Conservation (phyloP, 1,284 basidiomycete species). For the Fistulina hepatica region DNA sequence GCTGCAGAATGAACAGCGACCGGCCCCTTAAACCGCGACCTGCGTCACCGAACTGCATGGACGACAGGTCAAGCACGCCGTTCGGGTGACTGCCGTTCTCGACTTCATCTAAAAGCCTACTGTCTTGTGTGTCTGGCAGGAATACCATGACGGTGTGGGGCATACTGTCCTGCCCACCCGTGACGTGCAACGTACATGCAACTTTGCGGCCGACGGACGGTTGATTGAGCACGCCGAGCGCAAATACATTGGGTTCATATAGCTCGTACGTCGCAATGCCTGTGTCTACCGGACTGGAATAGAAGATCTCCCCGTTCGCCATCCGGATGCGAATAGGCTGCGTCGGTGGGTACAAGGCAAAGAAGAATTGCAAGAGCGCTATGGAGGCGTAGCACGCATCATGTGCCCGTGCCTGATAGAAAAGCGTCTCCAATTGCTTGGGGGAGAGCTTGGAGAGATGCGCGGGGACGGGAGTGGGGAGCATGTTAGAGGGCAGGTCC, state of each 20-base stretch:
- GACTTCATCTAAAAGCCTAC: too few relatives aligned
- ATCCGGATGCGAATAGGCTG: slow-evolving; percentile 19
- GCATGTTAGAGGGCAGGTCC: slow-evolving; percentile 22
- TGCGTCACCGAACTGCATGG: slow-evolving; percentile 24
- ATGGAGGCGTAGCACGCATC: slow-evolving; percentile 21
- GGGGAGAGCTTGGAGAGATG: slow-evolving; percentile 12
- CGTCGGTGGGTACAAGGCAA: slow-evolving; percentile 18
- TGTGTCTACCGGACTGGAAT: too few relatives aligned
- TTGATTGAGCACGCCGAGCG: too few relatives aligned
- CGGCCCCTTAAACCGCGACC: slow-evolving; percentile 22
- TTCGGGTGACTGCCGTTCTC: too few relatives aligned
- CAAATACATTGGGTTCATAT: slow-evolving; percentile 11
- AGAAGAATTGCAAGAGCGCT: slow-evolving; percentile 21
- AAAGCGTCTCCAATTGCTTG: slow-evolving; percentile 21
- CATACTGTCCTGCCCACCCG: slow-evolving; percentile 14
- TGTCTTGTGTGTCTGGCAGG: too few relatives aligned
- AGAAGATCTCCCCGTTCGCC: too few relatives aligned
- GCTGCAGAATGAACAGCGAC: slow-evolving; percentile 21
- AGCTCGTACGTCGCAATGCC: slow-evolving; percentile 11
- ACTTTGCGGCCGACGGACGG: slow-evolving; percentile 5
- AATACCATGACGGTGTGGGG: slow-evolving; percentile 21
- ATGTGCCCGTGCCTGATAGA: slow-evolving; percentile 22
- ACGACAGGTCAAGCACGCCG: slow-evolving; percentile 23
- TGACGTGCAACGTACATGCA: slow-evolving; percentile 13
- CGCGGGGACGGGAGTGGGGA: slow-evolving; percentile 11